Evolutionary conservation across 1,284 basidiomycete species (phyloP).

Genomic region (Melampsora americana): DNA sequence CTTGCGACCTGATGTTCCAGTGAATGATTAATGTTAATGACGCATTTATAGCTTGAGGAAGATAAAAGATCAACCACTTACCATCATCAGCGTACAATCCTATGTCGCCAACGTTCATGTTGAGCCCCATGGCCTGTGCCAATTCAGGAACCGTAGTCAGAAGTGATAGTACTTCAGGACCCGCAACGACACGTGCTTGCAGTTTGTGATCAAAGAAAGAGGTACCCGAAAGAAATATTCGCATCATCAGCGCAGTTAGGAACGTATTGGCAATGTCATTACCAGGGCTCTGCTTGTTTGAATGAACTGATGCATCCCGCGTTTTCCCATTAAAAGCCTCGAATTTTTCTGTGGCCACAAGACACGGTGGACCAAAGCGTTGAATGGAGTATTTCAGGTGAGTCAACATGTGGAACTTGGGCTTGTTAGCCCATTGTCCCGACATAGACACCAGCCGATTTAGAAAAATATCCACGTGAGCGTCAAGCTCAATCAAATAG

Average conservation of each 20-base stretch:
- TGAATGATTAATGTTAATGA: neutral
- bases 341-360: constrained; percentile 1
- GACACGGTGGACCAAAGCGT: neutral
- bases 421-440: constrained; percentile 56
- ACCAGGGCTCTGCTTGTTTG: neutral
- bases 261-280: neutral
- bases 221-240: constrained; percentile 54
- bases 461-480: constrained; percentile 53
- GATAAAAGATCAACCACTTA: no score
- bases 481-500: constrained; percentile 48
- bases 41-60: neutral
- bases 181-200: neutral
- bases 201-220: neutral
- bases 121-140: neutral
- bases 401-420: constrained; percentile 53
- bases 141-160: neutral
- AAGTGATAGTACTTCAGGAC: neutral
- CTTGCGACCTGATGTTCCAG: neutral
- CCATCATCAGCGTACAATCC: no score
- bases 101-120: neutral
- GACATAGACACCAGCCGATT: constrained; percentile 51
- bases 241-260: constrained; percentile 3
- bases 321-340: constrained; percentile 4
- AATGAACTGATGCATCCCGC: constrained; percentile 12
- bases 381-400: constrained; percentile 47